Evolutionary conservation across 257 asterid genomes (phyloP), one percentile per base, ranked within the genome.

Genomic region (Jaltomata sinuosa): DNA sequence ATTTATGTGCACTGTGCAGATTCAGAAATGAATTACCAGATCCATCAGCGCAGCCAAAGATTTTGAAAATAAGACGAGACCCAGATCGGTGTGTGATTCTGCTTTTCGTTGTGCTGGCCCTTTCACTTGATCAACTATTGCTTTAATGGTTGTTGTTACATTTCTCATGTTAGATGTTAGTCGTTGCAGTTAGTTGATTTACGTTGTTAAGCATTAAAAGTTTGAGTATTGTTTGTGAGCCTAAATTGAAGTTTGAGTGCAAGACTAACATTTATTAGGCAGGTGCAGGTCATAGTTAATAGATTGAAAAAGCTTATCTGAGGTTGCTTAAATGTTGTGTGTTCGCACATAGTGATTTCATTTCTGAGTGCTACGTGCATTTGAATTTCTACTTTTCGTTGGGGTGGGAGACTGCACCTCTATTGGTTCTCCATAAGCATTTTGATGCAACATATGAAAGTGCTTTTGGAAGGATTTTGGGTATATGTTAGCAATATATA

Each of bases 21-120:
- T 97, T 97, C 83, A 94, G 98, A 59, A 97, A 97, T 84, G 99
- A 97, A 93, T 89, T 97, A 74, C 99, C 99, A 40, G 99, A 97
- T 88, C 98, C 96, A 67, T 93, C 99, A 53, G 99, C 98, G 49
- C 97, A 97, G 90, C 91, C 92, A 86, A 97, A 97, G 95, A 99
- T 97, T 79, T 83, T 94, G 89, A 79, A 91, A 29, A 85, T 91
- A 79, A 92, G 89, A 82, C 91, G 93, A 88, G 99, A 97, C 85
- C 93, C 91, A 67, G 99, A 96, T 86, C 87, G 99, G 99, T 96
- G 88, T 67, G 89, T 62, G 84, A 50, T 57, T 57, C 68, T 57
- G 15, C 36, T 32, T 49, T 76, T 69, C 18, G 34, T 69, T 79
- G 10, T 62, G 29, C 52, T 64, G n/a, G 25, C 32, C 61, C 40